phyloP scores from a whole-genome alignment of 148 eudicot genomes.

The Rhododendron kiyosumense region DNA sequence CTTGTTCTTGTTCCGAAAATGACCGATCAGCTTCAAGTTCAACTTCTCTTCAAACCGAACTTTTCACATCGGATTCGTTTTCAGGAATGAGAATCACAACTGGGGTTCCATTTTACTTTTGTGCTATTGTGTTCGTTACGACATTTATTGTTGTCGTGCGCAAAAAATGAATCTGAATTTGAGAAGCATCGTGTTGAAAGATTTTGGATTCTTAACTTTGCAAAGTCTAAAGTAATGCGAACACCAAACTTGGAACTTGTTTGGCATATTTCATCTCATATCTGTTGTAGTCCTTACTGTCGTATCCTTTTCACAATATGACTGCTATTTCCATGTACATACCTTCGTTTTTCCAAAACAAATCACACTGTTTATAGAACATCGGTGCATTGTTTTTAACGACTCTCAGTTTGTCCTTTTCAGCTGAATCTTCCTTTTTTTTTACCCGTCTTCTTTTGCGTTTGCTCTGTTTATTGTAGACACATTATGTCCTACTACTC shows the following conservation, averaged over 20 bases:
- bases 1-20: constrained; percentile 10
- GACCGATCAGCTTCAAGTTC: not conserved
- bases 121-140: not conserved
- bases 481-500: constrained; percentile 84
- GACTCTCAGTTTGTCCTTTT: not conserved
- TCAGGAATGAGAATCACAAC: not conserved
- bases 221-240: not conserved
- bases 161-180: not conserved
- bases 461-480: constrained; percentile 33
- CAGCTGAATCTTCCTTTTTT: not conserved
- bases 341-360: not conserved
- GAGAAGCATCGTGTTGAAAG: not conserved
- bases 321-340: not conserved
- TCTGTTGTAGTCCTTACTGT: not conserved
- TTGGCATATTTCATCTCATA: not conserved
- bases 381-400: not conserved
- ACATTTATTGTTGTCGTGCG: not conserved
- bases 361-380: not conserved
- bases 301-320: not conserved
- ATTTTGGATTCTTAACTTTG: not conserved
- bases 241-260: not conserved
- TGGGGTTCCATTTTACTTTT: not conserved
- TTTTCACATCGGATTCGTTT: not conserved
- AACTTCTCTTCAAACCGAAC: not conserved
- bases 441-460: not conserved